phyloP scores from a whole-genome alignment of 1,139 yeast species.

The Lodderomyces metapsilosis region DNA sequence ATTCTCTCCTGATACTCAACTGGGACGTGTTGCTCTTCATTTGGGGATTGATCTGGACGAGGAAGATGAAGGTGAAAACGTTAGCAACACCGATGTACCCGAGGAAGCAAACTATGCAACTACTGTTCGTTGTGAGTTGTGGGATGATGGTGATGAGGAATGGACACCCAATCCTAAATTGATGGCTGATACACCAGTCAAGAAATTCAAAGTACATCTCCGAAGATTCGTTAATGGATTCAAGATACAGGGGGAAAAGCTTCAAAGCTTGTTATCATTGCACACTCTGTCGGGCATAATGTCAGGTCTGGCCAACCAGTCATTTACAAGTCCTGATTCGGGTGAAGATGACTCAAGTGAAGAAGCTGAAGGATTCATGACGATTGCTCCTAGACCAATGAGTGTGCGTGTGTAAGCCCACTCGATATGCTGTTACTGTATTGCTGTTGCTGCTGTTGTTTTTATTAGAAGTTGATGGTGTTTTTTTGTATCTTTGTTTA shows the following conservation, averaged over 20 bases:
- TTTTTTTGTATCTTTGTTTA: too few relatives aligned
- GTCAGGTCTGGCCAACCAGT: slow-evolving; percentile 3
- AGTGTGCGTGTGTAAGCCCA: too few relatives aligned
- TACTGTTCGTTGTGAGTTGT: neutral
- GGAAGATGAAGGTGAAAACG: neutral
- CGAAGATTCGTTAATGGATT: neutral
- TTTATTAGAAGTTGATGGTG: too few relatives aligned
- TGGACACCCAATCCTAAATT: neutral
- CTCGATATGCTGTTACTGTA: too few relatives aligned
- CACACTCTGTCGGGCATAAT: neutral
- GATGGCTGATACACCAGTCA: neutral
- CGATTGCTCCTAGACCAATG: slow-evolving; percentile 1
- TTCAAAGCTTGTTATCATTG: neutral
- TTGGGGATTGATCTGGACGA: neutral
- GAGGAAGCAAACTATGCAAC: neutral
- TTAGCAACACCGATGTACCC: too few relatives aligned
- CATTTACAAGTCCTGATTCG: neutral
- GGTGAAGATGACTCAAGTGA: neutral
- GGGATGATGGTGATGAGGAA: neutral
- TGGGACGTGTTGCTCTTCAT: neutral
- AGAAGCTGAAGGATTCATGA: neutral
- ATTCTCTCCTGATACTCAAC: neutral
- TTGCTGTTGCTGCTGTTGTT: too few relatives aligned
- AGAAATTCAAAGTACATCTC: neutral
- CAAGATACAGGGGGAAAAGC: neutral